phyloP scores from a whole-genome alignment of 2,329 filamentous ascomycete species.

The Aspergillus latus region DNA sequence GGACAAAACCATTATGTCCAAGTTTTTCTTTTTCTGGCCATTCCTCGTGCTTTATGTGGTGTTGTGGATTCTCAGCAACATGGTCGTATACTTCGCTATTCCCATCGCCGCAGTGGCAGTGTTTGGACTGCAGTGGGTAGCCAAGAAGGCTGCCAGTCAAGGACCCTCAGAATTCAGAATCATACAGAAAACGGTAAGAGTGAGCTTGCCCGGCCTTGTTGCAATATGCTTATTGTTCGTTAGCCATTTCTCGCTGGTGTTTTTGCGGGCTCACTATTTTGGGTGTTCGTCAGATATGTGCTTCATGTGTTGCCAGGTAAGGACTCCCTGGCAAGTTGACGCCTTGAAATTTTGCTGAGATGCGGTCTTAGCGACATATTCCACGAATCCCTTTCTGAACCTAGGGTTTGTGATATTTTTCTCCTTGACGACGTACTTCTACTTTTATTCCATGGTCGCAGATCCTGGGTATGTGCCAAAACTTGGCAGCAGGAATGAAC shows the following conservation, averaged over 20 bases:
- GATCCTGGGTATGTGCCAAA: constrained; percentile 95
- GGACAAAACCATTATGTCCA: constrained; percentile 73
- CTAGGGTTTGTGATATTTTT: constrained; percentile 68
- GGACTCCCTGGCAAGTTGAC: constrained; percentile 23
- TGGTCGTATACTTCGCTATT: constrained; percentile 73
- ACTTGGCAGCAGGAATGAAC: constrained; percentile 81
- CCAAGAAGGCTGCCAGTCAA: constrained; percentile 74
- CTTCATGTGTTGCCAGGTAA: constrained; percentile 70
- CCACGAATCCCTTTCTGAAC: constrained; percentile 71
- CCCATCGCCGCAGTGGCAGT: constrained; percentile 66
- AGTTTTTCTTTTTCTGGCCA: constrained; percentile 88
- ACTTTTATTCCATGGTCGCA: constrained; percentile 76
- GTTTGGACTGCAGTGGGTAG: constrained; percentile 70
- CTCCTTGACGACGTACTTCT: constrained; percentile 77
- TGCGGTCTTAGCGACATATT: constrained; percentile 58
- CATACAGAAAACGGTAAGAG: constrained; percentile 79
- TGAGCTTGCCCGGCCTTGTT: neutral
- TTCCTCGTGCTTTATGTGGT: constrained; percentile 72
- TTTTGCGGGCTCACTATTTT: constrained; percentile 82
- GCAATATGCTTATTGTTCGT: constrained; percentile 21
- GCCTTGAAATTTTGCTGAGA: constrained; percentile 5
- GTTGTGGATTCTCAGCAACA: constrained; percentile 69
- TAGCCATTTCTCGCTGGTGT: constrained; percentile 91
- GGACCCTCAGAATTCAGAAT: constrained; percentile 87
- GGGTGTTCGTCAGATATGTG: constrained; percentile 74